Percentiles rank a stretch among this genome's conserved stretches.
These are phyloP conservation scores for Verticillium albo-atrum DNA, from an alignment of 2,329 filamentous ascomycete genomes.

Conservation along the genomic window DNA sequence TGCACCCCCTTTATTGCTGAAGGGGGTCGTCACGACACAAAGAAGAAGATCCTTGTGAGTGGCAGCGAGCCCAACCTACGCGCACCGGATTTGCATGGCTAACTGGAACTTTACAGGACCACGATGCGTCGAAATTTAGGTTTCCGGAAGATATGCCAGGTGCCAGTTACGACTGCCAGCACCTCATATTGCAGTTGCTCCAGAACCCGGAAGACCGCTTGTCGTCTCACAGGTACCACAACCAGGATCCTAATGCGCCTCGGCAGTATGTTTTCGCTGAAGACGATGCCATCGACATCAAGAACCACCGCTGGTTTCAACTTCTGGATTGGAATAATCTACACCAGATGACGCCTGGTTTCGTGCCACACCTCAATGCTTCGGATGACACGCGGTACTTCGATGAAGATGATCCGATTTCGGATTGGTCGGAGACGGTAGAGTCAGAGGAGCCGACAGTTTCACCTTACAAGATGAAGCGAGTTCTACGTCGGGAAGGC, in stretches of 20 bases:
- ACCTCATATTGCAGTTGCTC: conserved; percentile 70
- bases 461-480: conserved; percentile 18
- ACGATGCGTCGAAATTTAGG: conserved; percentile 46
- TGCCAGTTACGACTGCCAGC: conserved; percentile 67
- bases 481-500: conserved; percentile 23
- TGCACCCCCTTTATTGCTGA: conserved; percentile 85
- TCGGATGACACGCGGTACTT: conserved; percentile 84
- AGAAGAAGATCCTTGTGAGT: conserved; percentile 74
- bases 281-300: conserved; percentile 84
- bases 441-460: neutral
- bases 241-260: conserved; percentile 6
- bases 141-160: conserved; percentile 61
- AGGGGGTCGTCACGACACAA: conserved; percentile 73
- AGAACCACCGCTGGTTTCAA: conserved; percentile 79
- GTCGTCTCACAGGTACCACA: conserved; percentile 46
- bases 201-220: conserved; percentile 71
- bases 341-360: conserved; percentile 68
- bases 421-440: conserved; percentile 52
- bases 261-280: conserved; percentile 66
- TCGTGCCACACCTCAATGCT: conserved; percentile 67
- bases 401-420: conserved; percentile 72
- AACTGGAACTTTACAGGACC: conserved; percentile 49
- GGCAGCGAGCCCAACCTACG: neutral
- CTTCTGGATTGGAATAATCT: conserved; percentile 74
- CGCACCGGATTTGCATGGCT: neutral